Conservation (phyloP, 2,329 filamentous ascomycete genomes). For the Dichotomopilus funicola region DNA sequence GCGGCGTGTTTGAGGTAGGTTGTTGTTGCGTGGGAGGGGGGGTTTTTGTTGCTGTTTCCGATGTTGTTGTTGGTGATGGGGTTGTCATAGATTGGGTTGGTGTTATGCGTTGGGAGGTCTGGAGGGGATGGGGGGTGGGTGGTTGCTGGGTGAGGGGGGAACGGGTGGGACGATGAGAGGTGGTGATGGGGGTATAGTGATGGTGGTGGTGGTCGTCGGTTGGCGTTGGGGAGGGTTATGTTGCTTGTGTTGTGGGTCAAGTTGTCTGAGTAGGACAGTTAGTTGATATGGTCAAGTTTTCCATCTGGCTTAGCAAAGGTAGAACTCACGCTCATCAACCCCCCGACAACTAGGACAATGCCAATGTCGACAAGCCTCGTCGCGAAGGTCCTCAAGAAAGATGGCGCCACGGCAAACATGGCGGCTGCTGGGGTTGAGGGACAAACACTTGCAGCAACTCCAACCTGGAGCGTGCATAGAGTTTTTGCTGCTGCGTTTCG, state of each 20-base stretch:
- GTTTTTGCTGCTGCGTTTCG: background rate
- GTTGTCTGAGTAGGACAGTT: too few species aligned
- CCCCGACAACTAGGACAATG: background rate
- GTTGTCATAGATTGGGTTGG: background rate
- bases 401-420: background rate
- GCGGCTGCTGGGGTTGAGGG: background rate
- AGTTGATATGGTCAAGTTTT: too few species aligned
- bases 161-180: background rate
- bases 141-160: background rate
- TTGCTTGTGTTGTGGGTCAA: too few species aligned
- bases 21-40: background rate
- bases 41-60: background rate
- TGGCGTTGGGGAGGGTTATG: background rate
- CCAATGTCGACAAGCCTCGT: slow-evolving; percentile 3
- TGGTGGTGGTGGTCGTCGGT: background rate
- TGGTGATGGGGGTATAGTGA: background rate
- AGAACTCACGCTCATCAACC: too few species aligned
- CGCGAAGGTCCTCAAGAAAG: background rate
- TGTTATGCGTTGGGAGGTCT: background rate
- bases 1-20: slow-evolving; percentile 6
- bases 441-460: slow-evolving; percentile 3
- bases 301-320: too few species aligned
- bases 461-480: background rate
- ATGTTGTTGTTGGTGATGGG: background rate
- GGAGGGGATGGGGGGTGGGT: background rate